These are phyloP conservation scores for Flaveria trinervia DNA, from an alignment of 129 eudicot genomes.

Conservation along the genomic window DNA sequence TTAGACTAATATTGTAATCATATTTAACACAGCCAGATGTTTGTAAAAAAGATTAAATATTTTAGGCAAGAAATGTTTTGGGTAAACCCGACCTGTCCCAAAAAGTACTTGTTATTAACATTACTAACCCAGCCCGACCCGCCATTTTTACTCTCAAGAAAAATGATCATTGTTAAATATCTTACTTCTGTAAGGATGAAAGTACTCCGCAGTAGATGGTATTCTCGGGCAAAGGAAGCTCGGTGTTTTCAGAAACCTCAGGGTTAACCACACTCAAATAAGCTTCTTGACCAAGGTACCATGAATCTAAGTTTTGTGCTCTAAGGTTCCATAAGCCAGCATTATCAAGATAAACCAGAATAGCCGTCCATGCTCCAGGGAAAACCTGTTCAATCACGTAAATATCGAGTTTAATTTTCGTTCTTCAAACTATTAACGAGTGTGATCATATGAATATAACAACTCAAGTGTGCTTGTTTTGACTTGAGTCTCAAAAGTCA, in stretches of 20 bases:
- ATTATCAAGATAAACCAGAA: constrained; percentile 81
- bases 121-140: neutral
- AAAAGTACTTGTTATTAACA: neutral
- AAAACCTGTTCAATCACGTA: constrained; percentile 57
- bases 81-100: neutral
- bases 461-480: neutral
- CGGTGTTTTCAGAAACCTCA: constrained; percentile 61
- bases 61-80: neutral
- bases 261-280: constrained; percentile 83
- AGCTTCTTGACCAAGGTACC: constrained; percentile 97
- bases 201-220: constrained; percentile 83
- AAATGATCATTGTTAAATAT: neutral
- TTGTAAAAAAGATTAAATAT: neutral
- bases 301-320: constrained; percentile 81
- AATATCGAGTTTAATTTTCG: neutral
- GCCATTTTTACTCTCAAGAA: neutral
- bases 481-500: constrained; percentile 6
- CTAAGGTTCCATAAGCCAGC: constrained; percentile 96
- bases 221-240: constrained; percentile 70
- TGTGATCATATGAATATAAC: constrained; percentile 7
- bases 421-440: neutral
- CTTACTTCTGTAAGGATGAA: constrained; percentile 83
- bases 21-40: neutral
- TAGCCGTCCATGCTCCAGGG: constrained; percentile 96
- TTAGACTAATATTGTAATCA: neutral